phyloP scores from a whole-genome alignment of 2,329 filamentous ascomycete genomes.

The Phaeomoniella chlamydospora region DNA sequence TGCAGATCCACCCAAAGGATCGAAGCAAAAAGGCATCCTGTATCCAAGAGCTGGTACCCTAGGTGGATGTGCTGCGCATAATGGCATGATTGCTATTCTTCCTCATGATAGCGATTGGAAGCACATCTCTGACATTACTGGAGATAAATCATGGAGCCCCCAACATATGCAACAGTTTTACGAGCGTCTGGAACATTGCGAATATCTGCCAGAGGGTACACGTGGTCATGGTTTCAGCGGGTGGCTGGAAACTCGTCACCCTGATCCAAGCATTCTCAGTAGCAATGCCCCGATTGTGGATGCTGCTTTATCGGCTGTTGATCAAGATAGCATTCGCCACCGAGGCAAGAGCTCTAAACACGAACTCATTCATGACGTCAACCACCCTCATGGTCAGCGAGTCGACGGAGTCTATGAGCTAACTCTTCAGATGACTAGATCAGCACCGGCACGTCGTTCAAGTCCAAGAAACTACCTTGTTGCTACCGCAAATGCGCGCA shows the following conservation, averaged over 20 bases:
- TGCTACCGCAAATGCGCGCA: constrained; percentile 31
- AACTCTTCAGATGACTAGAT: too few relatives aligned
- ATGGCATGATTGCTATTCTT: constrained; percentile 44
- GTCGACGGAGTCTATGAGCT: constrained; percentile 27
- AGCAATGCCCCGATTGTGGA: constrained; percentile 20
- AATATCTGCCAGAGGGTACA: constrained; percentile 25
- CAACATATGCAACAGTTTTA: constrained; percentile 46
- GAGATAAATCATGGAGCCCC: constrained; percentile 43
- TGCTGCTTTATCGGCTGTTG: constrained; percentile 35
- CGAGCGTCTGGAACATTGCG: constrained; percentile 36
- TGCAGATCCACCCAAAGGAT: constrained; percentile 35
- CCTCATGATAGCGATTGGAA: constrained; percentile 47
- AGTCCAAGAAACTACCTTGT: constrained; percentile 43
- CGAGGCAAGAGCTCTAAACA: constrained; percentile 32
- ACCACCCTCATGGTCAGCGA: constrained; percentile 28
- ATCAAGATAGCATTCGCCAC: constrained; percentile 17
- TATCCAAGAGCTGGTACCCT: constrained; percentile 44
- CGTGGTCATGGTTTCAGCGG: constrained; percentile 42
- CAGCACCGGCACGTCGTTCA: too few relatives aligned
- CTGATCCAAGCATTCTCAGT: constrained; percentile 34
- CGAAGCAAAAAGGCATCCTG: constrained; percentile 36
- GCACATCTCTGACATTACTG: constrained; percentile 41
- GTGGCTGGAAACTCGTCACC: too few relatives aligned
- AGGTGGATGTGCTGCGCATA: constrained; percentile 47
- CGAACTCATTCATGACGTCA: constrained; percentile 35